Evolutionary conservation across 129 eudicot genomes (phyloP).

Genomic region (Lonicera japonica): DNA sequence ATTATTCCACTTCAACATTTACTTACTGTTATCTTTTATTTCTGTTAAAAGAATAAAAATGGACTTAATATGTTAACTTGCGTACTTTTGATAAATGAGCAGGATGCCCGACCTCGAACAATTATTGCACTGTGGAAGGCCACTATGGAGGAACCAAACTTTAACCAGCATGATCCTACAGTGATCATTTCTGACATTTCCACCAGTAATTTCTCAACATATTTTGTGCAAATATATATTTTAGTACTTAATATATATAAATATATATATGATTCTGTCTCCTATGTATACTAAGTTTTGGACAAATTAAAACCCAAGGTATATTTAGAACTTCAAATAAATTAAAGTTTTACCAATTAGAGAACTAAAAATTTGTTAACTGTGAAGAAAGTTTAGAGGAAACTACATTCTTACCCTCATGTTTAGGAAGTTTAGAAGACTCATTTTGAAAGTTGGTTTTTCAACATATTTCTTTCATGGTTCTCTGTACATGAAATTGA

Average conservation of each 20-base stretch:
- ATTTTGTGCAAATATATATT: conserved; percentile 10
- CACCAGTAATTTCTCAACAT: conserved; percentile 47
- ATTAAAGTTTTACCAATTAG: no score
- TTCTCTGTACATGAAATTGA: no score
- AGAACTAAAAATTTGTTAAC: no score
- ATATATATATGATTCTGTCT: background rate
- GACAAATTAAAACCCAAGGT: no score
- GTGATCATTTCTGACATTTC: conserved; percentile 58
- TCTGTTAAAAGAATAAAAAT: background rate
- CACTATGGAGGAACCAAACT: conserved; percentile 70
- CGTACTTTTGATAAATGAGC: conserved; percentile 17
- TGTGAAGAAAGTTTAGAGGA: no score
- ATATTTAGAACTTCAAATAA: no score
- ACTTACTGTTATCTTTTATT: background rate
- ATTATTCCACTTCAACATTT: background rate
- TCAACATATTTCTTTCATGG: no score
- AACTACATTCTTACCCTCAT: no score
- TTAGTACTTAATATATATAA: background rate
- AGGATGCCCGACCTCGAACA: conserved; percentile 91
- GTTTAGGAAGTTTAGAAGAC: no score
- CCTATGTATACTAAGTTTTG: no score
- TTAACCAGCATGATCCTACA: conserved; percentile 65
- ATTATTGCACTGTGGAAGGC: conserved; percentile 80
- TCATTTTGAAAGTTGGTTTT: no score
- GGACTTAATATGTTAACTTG: background rate